Evolutionary conservation across 73 alveolate species (phyloP), one percentile per base, ranked within the genome.

Genomic region (Urostyla sp.): DNA sequence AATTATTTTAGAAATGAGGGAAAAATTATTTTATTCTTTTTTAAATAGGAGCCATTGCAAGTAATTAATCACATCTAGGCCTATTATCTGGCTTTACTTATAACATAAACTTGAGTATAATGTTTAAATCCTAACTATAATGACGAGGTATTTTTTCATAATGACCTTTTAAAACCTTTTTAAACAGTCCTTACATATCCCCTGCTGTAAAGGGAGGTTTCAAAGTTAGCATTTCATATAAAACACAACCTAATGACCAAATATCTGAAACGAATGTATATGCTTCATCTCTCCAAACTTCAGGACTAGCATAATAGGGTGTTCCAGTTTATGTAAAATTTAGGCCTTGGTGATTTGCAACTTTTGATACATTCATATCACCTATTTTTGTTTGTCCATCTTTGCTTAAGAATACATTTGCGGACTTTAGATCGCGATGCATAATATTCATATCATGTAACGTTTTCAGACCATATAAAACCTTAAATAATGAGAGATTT

Each of bases 221-320:
- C 26, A 92, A 88, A 28, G 98, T 61, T 27, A 89, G 60, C 84
- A 78, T 77, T 59, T 92, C 98, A 88, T 92, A 92, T 16, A 92
- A 58, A 21, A 92, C 95, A 52, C 98, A 92, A 0, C 98, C 98
- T 15, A 89, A 54, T 36, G 94, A 84, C 98, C 98, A 92, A 38
- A 92, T 90, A 75, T 92, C 98, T 78, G 94, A 84, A 51, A 88
- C 91, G 75, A 63, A 43, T 53, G 92, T 88, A 80, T 93, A 93
- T 23, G 95, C 94, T 63, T 90, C 88, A 58, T 93, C 96, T 55
- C 80, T 90, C 98, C 95, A 92, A 0, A 92, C 98, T 66, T 92
- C 98, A 24, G 98, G 95, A 61, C 92, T 82, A 20, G 98, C 97
- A 85, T 94, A 94, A 79, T 94, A 94, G 0, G 98, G 98, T 15